Percentiles rank a stretch among this genome's conserved stretches.
Evolutionary conservation across 192 early-diverging fungal species (phyloP).

Genomic region (Gamsiella multidivaricata): DNA sequence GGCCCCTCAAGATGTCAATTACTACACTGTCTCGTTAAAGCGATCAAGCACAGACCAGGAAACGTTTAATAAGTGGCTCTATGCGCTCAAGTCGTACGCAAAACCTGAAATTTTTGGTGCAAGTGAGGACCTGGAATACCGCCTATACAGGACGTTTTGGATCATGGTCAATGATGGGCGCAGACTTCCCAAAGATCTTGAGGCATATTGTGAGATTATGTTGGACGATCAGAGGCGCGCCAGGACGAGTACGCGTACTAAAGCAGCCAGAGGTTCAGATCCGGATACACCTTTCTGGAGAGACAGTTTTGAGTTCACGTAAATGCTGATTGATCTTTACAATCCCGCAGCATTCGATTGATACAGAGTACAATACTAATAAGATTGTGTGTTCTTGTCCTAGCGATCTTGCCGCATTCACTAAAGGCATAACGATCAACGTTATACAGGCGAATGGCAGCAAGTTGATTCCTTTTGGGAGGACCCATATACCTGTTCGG

Average conservation of each 20-base stretch:
- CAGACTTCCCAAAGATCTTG: conserved; percentile 33
- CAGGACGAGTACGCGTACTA: conserved; percentile 51
- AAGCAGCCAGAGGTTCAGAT: conserved; percentile 20
- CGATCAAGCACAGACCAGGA: conserved; percentile 39
- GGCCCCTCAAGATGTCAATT: conserved; percentile 31
- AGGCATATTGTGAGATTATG: conserved; percentile 59
- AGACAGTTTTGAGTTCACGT: conserved; percentile 59
- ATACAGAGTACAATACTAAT: too few relatives aligned
- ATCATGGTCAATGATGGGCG: conserved; percentile 47
- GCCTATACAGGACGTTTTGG: conserved; percentile 40
- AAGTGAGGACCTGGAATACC: conserved; percentile 31
- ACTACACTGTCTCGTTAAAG: conserved; percentile 41
- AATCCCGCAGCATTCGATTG: too few relatives aligned
- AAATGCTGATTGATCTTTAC: conserved; percentile 9
- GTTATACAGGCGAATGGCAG: conserved; percentile 41
- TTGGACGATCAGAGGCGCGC: conserved; percentile 58
- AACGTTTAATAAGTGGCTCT: conserved; percentile 39
- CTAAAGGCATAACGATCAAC: conserved; percentile 44
- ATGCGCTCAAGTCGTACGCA: conserved; percentile 49
- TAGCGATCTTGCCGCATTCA: conserved; percentile 35
- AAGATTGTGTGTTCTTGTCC: too few relatives aligned
- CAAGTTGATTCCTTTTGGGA: conserved; percentile 34
- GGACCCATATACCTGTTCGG: conserved; percentile 31
- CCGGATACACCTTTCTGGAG: conserved; percentile 54
- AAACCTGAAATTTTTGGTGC: conserved; percentile 50